Percentiles rank a stretch among this genome's conserved stretches.
These are phyloP conservation scores for Aureobasidium sp. DNA, from an alignment of 2,329 filamentous ascomycete species.

Conservation along the genomic window DNA sequence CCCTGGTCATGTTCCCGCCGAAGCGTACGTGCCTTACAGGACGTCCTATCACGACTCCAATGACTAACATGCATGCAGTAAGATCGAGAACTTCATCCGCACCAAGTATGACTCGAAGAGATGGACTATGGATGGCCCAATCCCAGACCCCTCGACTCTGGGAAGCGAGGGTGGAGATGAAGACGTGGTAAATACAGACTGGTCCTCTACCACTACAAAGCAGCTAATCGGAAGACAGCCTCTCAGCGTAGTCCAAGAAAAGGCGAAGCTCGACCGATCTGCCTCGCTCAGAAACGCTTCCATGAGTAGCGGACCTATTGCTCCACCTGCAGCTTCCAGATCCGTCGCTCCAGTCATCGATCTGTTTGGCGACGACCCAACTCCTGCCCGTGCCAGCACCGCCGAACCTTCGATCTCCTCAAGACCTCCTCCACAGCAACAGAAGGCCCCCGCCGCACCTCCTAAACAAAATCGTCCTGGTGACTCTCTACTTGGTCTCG, in stretches of 20 bases:
- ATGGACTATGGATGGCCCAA: conserved; percentile 97
- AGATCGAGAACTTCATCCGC: conserved; percentile 99
- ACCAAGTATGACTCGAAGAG: conserved; percentile 98
- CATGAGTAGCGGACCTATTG: conserved; percentile 14
- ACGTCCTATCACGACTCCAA: not conserved
- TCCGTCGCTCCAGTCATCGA: conserved; percentile 51
- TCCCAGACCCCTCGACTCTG: conserved; percentile 84
- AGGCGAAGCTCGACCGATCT: conserved; percentile 60
- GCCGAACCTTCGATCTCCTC: conserved; percentile 65
- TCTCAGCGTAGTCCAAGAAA: conserved; percentile 60
- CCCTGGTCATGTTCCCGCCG: conserved; percentile 82
- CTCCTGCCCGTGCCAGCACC: conserved; percentile 63
- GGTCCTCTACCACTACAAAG: not conserved
- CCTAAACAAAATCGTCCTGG: conserved; percentile 59
- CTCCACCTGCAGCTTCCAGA: conserved; percentile 16
- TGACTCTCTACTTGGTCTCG: conserved; percentile 84
- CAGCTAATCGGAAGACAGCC: conserved; percentile 37
- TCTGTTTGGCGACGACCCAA: conserved; percentile 70
- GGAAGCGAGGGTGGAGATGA: conserved; percentile 80
- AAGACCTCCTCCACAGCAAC: conserved; percentile 41
- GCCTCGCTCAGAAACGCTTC: conserved; percentile 44
- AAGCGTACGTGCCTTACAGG: conserved; percentile 50
- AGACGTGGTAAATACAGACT: conserved; percentile 30
- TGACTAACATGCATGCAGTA: conserved; percentile 39
- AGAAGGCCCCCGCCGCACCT: conserved; percentile 28